A percentile compares a stretch with the other conserved stretches of the same genome.
Conservation (phyloP, 2,329 filamentous ascomycete species). For the Fusarium lyarnte region DNA sequence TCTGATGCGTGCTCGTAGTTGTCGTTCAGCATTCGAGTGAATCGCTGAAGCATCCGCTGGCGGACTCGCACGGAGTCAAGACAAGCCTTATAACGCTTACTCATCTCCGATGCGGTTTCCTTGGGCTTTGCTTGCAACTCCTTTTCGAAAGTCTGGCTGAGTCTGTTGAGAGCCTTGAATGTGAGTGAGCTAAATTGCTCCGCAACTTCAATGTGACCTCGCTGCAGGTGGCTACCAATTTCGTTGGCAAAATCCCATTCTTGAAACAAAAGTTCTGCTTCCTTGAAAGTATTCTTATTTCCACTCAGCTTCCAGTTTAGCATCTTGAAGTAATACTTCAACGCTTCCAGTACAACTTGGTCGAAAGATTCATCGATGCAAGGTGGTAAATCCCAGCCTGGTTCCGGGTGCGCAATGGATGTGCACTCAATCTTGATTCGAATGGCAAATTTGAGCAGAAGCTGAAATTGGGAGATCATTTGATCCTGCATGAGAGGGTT, state of each 20-base stretch:
- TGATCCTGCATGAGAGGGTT: conserved; percentile 95
- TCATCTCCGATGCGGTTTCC: conserved; percentile 88
- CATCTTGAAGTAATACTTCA: conserved; percentile 99
- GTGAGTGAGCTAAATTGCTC: conserved; percentile 97
- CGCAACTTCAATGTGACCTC: conserved; percentile 94
- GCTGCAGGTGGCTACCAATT: conserved; percentile 89
- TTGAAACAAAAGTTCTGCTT: conserved; percentile 95
- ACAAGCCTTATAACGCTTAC: conserved; percentile 95
- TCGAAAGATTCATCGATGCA: conserved; percentile 98
- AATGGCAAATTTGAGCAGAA: conserved; percentile 89
- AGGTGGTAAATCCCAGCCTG: conserved; percentile 93
- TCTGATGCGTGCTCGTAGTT: conserved; percentile 97
- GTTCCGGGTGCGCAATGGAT: conserved; percentile 83
- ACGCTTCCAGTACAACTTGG: conserved; percentile 85
- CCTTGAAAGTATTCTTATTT: conserved; percentile 99
- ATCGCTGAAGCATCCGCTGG: conserved; percentile 95
- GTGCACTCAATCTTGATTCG: conserved; percentile 91
- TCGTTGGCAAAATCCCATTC: conserved; percentile 98
- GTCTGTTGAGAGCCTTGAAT: conserved; percentile 87
- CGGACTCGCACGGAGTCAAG: conserved; percentile 95
- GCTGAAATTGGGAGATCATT: conserved; percentile 97
- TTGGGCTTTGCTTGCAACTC: conserved; percentile 87
- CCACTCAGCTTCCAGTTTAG: conserved; percentile 97
- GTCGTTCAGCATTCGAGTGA: conserved; percentile 88
- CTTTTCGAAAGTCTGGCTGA: conserved; percentile 91